A percentile compares a stretch with the other conserved stretches of the same genome.
Conservation (phyloP, 148 eudicot species). For the Amaranthus palmeri region DNA sequence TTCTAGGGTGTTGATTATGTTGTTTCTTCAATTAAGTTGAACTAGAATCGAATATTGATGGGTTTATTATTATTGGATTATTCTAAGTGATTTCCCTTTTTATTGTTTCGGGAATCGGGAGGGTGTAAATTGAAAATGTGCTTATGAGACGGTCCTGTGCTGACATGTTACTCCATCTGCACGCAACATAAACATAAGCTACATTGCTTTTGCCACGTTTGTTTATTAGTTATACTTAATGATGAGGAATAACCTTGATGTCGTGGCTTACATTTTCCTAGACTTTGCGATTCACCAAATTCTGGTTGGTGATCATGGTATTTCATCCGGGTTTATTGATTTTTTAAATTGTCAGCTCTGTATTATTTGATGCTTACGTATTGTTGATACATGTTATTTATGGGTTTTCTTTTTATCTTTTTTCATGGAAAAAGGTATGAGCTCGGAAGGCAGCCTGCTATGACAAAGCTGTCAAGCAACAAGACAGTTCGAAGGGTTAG, state of each 20-base stretch:
- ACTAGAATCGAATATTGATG: not conserved
- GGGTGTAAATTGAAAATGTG: not conserved
- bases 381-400: not conserved
- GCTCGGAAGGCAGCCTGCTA: slow-evolving; percentile 91
- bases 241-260: not conserved
- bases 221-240: not conserved
- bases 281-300: not conserved
- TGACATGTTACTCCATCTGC: slow-evolving; percentile 18
- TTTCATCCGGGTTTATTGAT: not conserved
- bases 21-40: not conserved
- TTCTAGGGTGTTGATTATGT: not conserved
- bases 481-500: slow-evolving; percentile 73
- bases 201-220: slow-evolving; percentile 7
- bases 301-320: not conserved
- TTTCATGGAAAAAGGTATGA: slow-evolving; percentile 50
- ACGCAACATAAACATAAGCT: slow-evolving; percentile 25
- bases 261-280: not conserved
- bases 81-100: not conserved
- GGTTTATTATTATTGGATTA: not conserved
- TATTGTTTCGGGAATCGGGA: not conserved
- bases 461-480: slow-evolving; percentile 77
- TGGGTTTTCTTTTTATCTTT: not conserved
- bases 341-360: not conserved
- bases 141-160: slow-evolving; percentile 25
- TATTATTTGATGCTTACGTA: not conserved